Evolutionary conservation across 768 basidiomycete genomes (phyloP).

Genomic region (Omphalotus guepiniiformis): DNA sequence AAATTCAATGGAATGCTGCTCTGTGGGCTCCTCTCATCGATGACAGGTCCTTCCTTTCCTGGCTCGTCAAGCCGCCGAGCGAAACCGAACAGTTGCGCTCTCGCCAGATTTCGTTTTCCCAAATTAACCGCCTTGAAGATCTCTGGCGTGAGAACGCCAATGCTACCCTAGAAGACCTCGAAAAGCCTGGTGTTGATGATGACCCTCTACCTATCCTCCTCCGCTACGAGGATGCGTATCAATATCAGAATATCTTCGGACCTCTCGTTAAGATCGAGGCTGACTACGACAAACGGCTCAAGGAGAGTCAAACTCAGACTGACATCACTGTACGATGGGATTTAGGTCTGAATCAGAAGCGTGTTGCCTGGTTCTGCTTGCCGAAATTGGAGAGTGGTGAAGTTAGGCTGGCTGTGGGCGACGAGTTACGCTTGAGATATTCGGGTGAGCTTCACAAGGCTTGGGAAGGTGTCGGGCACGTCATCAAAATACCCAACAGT

Average conservation of each 20-base stretch:
- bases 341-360: constrained; percentile 95
- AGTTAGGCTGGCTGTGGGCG: constrained; percentile 93
- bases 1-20: constrained; percentile 97
- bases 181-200: constrained; percentile 96
- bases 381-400: constrained; percentile 98
- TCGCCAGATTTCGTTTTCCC: constrained; percentile 93
- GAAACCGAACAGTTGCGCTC: constrained; percentile 96
- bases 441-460: constrained; percentile 84
- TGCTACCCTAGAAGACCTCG: constrained; percentile 94
- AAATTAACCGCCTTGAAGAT: constrained; percentile 97
- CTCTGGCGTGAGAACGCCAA: constrained; percentile 95
- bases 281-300: constrained; percentile 96
- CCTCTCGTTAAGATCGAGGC: constrained; percentile 99
- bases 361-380: constrained; percentile 96
- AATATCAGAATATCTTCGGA: constrained; percentile 99
- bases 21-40: constrained; percentile 99
- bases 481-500: constrained; percentile 99
- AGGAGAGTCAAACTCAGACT: constrained; percentile 98
- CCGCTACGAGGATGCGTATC: constrained; percentile 97
- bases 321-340: constrained; percentile 97
- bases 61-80: constrained; percentile 96
- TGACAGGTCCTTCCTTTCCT: constrained; percentile 97
- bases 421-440: constrained; percentile 89
- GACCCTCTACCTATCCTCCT: constrained; percentile 90
- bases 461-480: constrained; percentile 93